Percentiles rank a stretch among this genome's conserved stretches.
phyloP scores from a whole-genome alignment of 495 filamentous ascomycete species.

The Lasiosphaeris hirsuta region DNA sequence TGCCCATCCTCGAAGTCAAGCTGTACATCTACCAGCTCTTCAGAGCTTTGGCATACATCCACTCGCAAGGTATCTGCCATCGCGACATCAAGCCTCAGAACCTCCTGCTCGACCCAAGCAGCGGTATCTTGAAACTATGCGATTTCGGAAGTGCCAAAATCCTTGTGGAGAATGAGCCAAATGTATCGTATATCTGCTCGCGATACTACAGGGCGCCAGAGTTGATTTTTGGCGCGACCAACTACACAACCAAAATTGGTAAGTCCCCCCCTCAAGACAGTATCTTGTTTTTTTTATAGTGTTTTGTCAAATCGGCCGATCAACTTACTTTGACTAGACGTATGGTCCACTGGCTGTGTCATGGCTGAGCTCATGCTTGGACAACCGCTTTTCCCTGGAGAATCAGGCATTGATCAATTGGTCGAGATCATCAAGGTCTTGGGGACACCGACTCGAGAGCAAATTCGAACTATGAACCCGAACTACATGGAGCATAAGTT shows the following conservation, averaged over 20 bases:
- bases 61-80: conserved; percentile 99
- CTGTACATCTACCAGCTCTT: conserved; percentile 99
- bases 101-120: conserved; percentile 83
- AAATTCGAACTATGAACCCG: conserved; percentile 99
- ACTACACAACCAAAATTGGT: conserved; percentile 99
- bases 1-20: conserved; percentile 98
- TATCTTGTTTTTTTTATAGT: not conserved
- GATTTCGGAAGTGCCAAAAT: conserved; percentile 99
- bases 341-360: conserved; percentile 98
- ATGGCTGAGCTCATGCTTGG: conserved; percentile 99
- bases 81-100: conserved; percentile 99
- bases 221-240: conserved; percentile 97
- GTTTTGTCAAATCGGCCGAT: not conserved
- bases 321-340: conserved; percentile 58
- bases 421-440: conserved; percentile 99
- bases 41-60: conserved; percentile 95
- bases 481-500: conserved; percentile 99
- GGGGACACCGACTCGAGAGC: conserved; percentile 94
- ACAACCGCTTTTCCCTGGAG: conserved; percentile 97
- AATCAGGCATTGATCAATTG: conserved; percentile 97
- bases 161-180: conserved; percentile 96
- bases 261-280: conserved; percentile 30
- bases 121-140: conserved; percentile 92
- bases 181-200: conserved; percentile 99
- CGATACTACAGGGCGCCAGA: conserved; percentile 98